phyloP scores from a whole-genome alignment of 345 rosid genomes.

The Corymbia maculata region DNA sequence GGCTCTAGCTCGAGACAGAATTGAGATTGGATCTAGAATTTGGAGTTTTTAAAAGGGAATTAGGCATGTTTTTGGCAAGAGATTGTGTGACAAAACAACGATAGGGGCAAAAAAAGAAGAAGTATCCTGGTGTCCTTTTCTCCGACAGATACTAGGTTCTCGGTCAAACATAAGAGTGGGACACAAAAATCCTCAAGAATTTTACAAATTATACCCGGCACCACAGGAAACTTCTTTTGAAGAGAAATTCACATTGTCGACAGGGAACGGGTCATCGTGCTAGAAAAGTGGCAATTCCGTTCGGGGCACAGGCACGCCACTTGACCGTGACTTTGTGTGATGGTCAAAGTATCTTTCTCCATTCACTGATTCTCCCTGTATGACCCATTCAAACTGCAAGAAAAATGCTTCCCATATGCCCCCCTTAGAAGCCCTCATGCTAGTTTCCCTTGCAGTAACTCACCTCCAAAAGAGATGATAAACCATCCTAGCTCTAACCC shows the following conservation, averaged over 20 bases:
- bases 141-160: not conserved
- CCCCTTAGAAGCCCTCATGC: not conserved
- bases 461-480: not conserved
- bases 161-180: not conserved
- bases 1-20: constrained; percentile 26
- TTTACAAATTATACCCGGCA: not conserved
- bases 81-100: not conserved
- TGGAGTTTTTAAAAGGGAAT: not conserved
- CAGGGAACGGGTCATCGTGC: not conserved
- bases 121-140: not conserved
- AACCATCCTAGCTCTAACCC: not conserved
- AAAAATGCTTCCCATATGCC: not conserved
- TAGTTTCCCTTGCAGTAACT: not conserved
- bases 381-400: not conserved
- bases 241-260: not conserved
- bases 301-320: not conserved
- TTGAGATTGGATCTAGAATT: not conserved
- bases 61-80: not conserved
- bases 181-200: not conserved
- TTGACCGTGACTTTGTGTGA: not conserved
- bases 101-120: not conserved
- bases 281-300: not conserved
- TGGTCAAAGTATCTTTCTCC: not conserved
- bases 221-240: too few relatives aligned
- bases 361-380: not conserved